Evolutionary conservation across 1,139 yeast genomes (phyloP).

Genomic region (Starmera stellimalicola): DNA sequence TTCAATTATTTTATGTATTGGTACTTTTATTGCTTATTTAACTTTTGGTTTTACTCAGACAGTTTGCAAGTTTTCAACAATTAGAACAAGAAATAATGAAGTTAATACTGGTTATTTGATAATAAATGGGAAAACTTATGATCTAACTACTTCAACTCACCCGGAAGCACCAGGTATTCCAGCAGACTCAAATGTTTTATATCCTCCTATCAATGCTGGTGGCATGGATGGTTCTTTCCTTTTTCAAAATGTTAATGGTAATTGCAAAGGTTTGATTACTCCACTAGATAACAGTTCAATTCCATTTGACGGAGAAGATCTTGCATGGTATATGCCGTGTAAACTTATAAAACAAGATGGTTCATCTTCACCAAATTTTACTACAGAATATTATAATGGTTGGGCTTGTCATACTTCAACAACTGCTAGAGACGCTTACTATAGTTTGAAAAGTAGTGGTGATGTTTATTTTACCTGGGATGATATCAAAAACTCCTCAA

Average conservation of each 20-base stretch:
- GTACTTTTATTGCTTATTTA: slow-evolving; percentile 72
- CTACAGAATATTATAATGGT: slow-evolving; percentile 58
- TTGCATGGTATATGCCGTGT: slow-evolving; percentile 98
- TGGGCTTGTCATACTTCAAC: slow-evolving; percentile 87
- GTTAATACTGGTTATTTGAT: slow-evolving; percentile 55
- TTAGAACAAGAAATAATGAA: slow-evolving; percentile 49
- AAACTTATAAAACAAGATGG: slow-evolving; percentile 63
- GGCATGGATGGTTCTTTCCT: slow-evolving; percentile 83
- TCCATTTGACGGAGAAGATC: slow-evolving; percentile 48
- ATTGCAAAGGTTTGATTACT: slow-evolving; percentile 73
- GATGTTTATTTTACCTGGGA: slow-evolving; percentile 90
- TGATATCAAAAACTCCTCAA: slow-evolving; percentile 57
- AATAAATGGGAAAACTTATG: slow-evolving; percentile 76
- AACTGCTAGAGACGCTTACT: slow-evolving; percentile 60
- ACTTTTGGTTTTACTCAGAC: slow-evolving; percentile 89
- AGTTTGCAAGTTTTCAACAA: slow-evolving; percentile 51
- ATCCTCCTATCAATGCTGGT: slow-evolving; percentile 83
- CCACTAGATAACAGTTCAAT: slow-evolving; percentile 66
- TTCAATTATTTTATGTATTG: slow-evolving; percentile 63
- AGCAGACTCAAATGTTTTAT: slow-evolving; percentile 58
- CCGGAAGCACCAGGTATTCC: slow-evolving; percentile 75
- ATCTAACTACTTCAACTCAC: slow-evolving; percentile 59
- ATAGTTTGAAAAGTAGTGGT: slow-evolving; percentile 50
- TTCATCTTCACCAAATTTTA: slow-evolving; percentile 50
- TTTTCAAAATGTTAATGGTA: slow-evolving; percentile 93